A percentile compares a stretch with the other conserved stretches of the same genome.
Evolutionary conservation across 805 yeast genomes (phyloP).

Genomic region (Cyberlindnera amylophila): DNA sequence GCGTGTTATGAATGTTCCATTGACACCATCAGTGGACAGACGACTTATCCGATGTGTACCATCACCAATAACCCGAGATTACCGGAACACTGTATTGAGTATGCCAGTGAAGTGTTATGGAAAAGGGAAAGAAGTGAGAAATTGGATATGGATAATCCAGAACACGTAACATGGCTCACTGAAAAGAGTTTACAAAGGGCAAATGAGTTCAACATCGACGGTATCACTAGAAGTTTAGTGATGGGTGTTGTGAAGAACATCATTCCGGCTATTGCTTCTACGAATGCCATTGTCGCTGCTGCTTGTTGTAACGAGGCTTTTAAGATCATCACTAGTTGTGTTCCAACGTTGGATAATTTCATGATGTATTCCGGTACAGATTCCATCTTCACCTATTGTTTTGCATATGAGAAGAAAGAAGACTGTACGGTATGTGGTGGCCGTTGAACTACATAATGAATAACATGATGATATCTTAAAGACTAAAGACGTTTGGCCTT

Average conservation of each 20-base stretch:
- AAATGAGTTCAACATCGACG: conserved; percentile 53
- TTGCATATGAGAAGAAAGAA: conserved; percentile 52
- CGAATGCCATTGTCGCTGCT: conserved; percentile 90
- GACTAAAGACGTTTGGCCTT: neutral
- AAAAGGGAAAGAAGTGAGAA: conserved; percentile 41
- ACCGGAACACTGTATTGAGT: conserved; percentile 93
- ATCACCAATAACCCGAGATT: conserved; percentile 91
- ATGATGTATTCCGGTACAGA: conserved; percentile 86
- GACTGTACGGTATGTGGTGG: conserved; percentile 79
- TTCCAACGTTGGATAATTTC: conserved; percentile 67
- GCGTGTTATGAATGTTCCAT: conserved; percentile 93
- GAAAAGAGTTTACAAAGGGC: conserved; percentile 58
- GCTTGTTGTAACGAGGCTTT: conserved; percentile 83
- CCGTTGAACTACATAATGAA: no score
- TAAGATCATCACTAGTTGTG: conserved; percentile 68
- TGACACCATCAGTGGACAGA: conserved; percentile 58
- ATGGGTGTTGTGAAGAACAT: conserved; percentile 89
- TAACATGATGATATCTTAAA: no score
- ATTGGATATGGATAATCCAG: conserved; percentile 67
- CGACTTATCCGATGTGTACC: conserved; percentile 86
- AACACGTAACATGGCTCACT: conserved; percentile 63
- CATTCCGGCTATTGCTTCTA: conserved; percentile 91
- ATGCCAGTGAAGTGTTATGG: conserved; percentile 81
- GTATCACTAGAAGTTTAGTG: conserved; percentile 67
- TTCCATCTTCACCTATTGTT: conserved; percentile 72